Base-by-base conservation (phyloP, 257 asterid genomes). In the Lycium ferocissimum region DNA sequence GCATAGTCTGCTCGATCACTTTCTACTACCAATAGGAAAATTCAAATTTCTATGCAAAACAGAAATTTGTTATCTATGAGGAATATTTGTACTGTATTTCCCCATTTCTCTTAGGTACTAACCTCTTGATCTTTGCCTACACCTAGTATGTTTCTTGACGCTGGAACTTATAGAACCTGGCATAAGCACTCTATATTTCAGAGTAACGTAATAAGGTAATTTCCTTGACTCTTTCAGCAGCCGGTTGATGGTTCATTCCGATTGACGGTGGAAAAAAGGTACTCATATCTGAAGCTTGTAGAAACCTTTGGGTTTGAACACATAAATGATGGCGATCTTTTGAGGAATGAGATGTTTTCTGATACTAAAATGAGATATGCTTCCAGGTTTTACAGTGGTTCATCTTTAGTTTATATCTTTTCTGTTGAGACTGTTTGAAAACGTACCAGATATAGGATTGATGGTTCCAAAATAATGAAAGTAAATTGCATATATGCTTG, bases 41-140 rank as follows among this genome's bases (percentile, higher is more conserved):
- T 26, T 71, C 56, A 7, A 43, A 71, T 71, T 71, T 38, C 79
- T 71, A 40, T 40, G 79, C 56, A 18, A 71, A 43, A 43, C 7
- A 71, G 63, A 26, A 13, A 76, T 76, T 76, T 51, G 81, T 76
- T 51, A 76, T 22, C 3, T 7, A 76, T 76, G 45, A 51, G 63
- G 45, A 76, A 26, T 51, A 26, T 51, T 2, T 76, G 43, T 51
- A 51, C 45, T 69, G 63, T 51, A 53, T 76, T 22, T 51, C 22
- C 3, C 8, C 63, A 22, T 22, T 47, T 76, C 63, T 22, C 20
- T 12, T 49, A 26, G 81, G 22, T 13, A 22, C 22, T 76, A 20
- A 75, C 61, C 62, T 75, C n/a, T 75, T 49, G 81, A 49, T 49
- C 81, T 49, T 75, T 75, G 62, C 62, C 3, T 26, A 51, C 10